Evolutionary conservation across 345 rosid species (phyloP).

Genomic region (Psidium friedrichsthalianum): DNA sequence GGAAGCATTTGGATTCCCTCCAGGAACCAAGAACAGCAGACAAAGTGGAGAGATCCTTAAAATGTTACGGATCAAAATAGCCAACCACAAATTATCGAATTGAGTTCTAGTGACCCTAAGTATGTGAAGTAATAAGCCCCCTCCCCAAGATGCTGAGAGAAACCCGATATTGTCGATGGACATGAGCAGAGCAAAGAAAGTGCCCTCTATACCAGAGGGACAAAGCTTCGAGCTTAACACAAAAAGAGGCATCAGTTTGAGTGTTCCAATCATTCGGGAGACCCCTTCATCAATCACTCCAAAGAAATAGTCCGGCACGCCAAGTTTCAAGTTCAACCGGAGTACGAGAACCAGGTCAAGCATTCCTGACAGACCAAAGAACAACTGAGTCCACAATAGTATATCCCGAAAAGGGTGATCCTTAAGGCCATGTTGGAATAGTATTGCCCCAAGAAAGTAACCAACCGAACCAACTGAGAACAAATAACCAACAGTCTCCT

Average conservation of each 20-base stretch:
- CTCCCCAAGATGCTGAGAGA: constrained; percentile 48
- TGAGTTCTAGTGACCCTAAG: constrained; percentile 45
- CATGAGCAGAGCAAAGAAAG: constrained; percentile 72
- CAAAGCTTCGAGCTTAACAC: constrained; percentile 75
- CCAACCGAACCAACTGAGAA: constrained; percentile 56
- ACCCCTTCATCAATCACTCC: constrained; percentile 50
- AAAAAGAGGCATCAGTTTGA: constrained; percentile 65
- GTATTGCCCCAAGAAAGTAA: constrained; percentile 50
- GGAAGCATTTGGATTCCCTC: constrained; percentile 32
- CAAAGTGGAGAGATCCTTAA: constrained; percentile 44
- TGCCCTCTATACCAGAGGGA: constrained; percentile 68
- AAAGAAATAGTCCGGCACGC: constrained; percentile 58
- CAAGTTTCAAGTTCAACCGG: constrained; percentile 51
- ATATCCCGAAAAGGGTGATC: constrained; percentile 39
- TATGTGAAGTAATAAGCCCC: constrained; percentile 47
- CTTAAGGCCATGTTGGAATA: constrained; percentile 51
- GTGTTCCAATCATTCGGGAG: constrained; percentile 39
- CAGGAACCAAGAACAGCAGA: constrained; percentile 49
- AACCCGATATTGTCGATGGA: constrained; percentile 55
- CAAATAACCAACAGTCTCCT: constrained; percentile 64
- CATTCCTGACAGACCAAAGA: constrained; percentile 50
- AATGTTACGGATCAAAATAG: constrained; percentile 47
- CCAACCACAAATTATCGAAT: constrained; percentile 63
- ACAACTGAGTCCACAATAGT: constrained; percentile 54
- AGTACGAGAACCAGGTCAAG: constrained; percentile 51